Percentiles rank a stretch among this genome's conserved stretches.
These are phyloP conservation scores for Anisodus acutangulus DNA, from an alignment of 257 asterid genomes.

Conservation along the genomic window DNA sequence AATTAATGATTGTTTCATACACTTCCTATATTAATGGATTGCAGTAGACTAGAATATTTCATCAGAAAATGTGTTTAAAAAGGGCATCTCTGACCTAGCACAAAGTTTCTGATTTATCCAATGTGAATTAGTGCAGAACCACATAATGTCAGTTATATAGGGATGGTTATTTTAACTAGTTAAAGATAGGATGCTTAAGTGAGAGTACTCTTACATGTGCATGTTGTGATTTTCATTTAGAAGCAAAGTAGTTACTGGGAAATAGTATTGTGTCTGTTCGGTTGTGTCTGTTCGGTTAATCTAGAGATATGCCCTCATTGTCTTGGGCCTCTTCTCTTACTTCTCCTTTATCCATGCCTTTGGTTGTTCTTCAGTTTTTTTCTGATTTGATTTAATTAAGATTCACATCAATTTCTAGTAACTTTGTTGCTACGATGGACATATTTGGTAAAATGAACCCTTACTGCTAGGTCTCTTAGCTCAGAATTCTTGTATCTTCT, in stretches of 20 bases:
- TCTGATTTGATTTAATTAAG: not conserved
- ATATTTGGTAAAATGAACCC: constrained; percentile 5
- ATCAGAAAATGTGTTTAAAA: not conserved
- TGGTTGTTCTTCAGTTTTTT: not conserved
- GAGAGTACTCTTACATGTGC: not conserved
- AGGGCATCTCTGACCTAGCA: not conserved
- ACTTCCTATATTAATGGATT: not conserved
- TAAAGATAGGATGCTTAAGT: not conserved
- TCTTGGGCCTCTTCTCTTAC: constrained; percentile 13
- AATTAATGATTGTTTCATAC: not conserved
- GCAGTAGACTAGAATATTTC: too few relatives aligned
- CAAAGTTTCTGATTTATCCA: not conserved
- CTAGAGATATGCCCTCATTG: not conserved
- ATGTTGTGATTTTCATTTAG: constrained; percentile 6
- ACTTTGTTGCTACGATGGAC: not conserved
- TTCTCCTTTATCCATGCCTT: constrained; percentile 7
- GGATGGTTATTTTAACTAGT: not conserved
- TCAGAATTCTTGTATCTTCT: not conserved
- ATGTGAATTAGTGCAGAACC: constrained; percentile 9
- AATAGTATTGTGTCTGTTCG: not conserved
- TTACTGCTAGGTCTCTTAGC: not conserved
- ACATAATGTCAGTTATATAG: not conserved
- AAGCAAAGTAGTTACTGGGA: not conserved
- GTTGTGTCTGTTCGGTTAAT: not conserved
- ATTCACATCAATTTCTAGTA: not conserved